A percentile compares a stretch with the other conserved stretches of the same genome.
These are phyloP conservation scores for Zymoseptoria passerinii DNA, from an alignment of 2,329 filamentous ascomycete species.

Conservation along the genomic window DNA sequence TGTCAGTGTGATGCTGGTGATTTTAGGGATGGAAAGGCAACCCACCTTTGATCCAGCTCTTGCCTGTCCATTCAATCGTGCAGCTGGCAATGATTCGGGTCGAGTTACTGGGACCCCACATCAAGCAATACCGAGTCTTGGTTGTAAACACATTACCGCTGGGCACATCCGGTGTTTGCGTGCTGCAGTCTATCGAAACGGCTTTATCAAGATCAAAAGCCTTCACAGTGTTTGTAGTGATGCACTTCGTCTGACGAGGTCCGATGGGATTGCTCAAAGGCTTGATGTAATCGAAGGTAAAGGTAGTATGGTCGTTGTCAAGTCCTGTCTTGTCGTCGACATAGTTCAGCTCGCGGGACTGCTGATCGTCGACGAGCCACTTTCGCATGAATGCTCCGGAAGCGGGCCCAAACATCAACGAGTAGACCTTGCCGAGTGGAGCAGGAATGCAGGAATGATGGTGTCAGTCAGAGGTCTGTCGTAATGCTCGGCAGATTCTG, in stretches of 20 bases:
- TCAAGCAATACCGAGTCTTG: conserved; percentile 90
- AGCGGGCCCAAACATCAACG: conserved; percentile 71
- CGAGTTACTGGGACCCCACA: conserved; percentile 79
- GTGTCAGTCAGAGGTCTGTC: conserved; percentile 82
- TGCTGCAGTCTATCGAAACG: conserved; percentile 71
- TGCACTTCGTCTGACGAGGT: conserved; percentile 89
- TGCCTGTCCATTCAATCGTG: conserved; percentile 89
- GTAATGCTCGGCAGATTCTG: conserved; percentile 69
- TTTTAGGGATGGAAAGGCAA: neutral
- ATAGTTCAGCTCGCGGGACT: conserved; percentile 78
- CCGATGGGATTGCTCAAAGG: conserved; percentile 77
- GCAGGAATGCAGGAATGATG: conserved; percentile 75
- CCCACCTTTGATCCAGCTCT: conserved; percentile 94
- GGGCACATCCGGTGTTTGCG: conserved; percentile 88
- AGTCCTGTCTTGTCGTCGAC: conserved; percentile 72
- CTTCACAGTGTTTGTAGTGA: conserved; percentile 78
- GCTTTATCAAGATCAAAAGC: conserved; percentile 78
- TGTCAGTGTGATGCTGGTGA: conserved; percentile 10
- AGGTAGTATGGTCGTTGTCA: conserved; percentile 60
- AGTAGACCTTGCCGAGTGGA: conserved; percentile 85
- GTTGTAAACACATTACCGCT: conserved; percentile 84
- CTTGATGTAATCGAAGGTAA: conserved; percentile 83
- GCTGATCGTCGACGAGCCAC: conserved; percentile 80
- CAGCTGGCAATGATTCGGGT: conserved; percentile 84
- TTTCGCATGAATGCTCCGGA: conserved; percentile 77